These are phyloP conservation scores for Eucalyptus lansdowneana DNA, from an alignment of 345 rosid species.

Conservation along the genomic window DNA sequence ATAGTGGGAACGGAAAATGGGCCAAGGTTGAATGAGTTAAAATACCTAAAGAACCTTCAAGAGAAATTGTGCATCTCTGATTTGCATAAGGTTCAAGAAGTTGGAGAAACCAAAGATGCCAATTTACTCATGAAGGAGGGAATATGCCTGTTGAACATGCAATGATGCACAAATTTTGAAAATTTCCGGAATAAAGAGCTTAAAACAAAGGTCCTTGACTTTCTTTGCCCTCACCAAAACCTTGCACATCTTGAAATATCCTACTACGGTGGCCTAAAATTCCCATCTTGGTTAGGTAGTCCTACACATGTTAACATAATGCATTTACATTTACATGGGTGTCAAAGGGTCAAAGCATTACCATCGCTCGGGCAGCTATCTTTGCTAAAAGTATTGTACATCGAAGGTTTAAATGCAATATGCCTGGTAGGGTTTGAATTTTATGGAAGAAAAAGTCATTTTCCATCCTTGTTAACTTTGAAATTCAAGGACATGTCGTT, in stretches of 20 bases:
- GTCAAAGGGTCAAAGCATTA: background rate
- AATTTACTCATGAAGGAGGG: background rate
- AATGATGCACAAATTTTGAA: accelerated
- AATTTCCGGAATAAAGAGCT: background rate
- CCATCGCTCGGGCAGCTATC: accelerated
- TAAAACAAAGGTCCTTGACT: background rate
- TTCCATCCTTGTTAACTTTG: background rate
- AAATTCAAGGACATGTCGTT: accelerated
- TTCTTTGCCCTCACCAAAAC: background rate
- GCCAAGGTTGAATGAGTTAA: background rate
- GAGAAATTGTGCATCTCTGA: background rate
- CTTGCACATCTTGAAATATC: accelerated
- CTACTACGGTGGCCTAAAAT: background rate
- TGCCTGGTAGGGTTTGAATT: background rate
- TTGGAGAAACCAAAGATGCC: accelerated
- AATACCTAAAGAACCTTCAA: accelerated
- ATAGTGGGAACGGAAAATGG: background rate
- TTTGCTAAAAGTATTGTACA: accelerated
- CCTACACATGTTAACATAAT: accelerated
- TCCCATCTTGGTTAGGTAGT: background rate
- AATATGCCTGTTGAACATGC: background rate
- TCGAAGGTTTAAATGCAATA: background rate
- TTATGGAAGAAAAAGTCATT: background rate
- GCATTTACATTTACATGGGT: accelerated
- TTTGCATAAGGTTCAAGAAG: background rate